Evolutionary conservation across 73 alveolate species (phyloP), one percentile per base, ranked within the genome.

Genomic region (Paramecium tetraurelia): DNA sequence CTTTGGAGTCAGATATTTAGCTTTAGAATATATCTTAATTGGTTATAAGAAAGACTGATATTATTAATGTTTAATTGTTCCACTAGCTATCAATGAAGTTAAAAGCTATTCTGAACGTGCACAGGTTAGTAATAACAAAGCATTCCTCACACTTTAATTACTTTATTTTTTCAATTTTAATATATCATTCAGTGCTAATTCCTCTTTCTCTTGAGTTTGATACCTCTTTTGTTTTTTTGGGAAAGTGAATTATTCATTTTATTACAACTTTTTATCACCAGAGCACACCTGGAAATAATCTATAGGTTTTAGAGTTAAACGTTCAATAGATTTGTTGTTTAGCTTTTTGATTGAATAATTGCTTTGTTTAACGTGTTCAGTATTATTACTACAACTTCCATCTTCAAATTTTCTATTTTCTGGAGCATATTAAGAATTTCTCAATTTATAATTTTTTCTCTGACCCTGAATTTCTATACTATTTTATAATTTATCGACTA

Each of bases 1-100:
- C 84, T 63, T 63, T 63, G 84, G 84, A 63, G 84, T 63, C 41
- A 63, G 27, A 63, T 63, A 63, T 63, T 63, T 63, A 33, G 84
- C 84, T 63, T 27, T 63, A 63, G 84, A 63, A 63, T 63, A 12
- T 27, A 63, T 63, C 84, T 63, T 63, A 12, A 63, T 63, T 31
- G 84, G 84, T 63, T 63, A 33, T 63, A 63, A 63, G 46, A 63
- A 63, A 31, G 84, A 63, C 24, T 63, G 48, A 63, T 63, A 63
- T 63, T 63, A 14, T 33, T 63, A 27, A 27, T 63, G 84, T 63
- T 63, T 63, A 6, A 63, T 63, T 9, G 84, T 63, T 31, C 84
- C 84, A 63, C 84, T 63, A 27, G 84, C 84, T 27, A 63, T 63
- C 24, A 63, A 63, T 12, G 84, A 63, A 31, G 84, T 63, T 3